Conservation (phyloP, 805 yeast species). For the Brettanomyces bruxellensis region DNA sequence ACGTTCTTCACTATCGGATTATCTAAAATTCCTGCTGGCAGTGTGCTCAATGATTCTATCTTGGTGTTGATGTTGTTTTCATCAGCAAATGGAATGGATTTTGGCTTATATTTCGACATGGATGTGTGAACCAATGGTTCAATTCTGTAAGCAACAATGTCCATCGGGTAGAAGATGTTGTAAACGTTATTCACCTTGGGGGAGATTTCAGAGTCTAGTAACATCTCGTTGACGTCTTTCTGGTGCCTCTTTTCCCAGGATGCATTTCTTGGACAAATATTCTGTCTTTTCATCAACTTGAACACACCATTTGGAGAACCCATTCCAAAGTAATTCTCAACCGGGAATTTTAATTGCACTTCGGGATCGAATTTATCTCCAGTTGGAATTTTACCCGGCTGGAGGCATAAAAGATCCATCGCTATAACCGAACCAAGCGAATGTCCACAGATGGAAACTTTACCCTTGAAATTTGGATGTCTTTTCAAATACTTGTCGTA, state of each 20-base stretch:
- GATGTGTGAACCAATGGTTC: slow-evolving; percentile 67
- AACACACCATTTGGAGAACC: slow-evolving; percentile 92
- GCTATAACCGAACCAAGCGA: slow-evolving; percentile 84
- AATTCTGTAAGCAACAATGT: slow-evolving; percentile 81
- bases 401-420: slow-evolving; percentile 60
- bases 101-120: slow-evolving; percentile 44
- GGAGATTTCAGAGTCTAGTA: slow-evolving; percentile 19
- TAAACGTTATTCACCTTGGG: slow-evolving; percentile 63
- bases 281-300: slow-evolving; percentile 58
- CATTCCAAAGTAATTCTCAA: slow-evolving; percentile 65
- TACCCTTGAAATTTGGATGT: slow-evolving; percentile 71
- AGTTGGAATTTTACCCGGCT: slow-evolving; percentile 26
- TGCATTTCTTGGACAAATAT: slow-evolving; percentile 37
- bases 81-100: slow-evolving; percentile 44
- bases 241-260: neutral
- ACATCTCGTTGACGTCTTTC: slow-evolving; percentile 4
- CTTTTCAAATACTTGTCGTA: slow-evolving; percentile 47
- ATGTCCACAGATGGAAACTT: slow-evolving; percentile 80
- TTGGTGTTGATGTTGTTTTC: slow-evolving; percentile 36
- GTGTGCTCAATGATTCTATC: slow-evolving; percentile 9
- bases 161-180: slow-evolving; percentile 84
- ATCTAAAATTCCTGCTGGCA: slow-evolving; percentile 20
- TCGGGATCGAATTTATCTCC: slow-evolving; percentile 22
- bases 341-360: slow-evolving; percentile 52
- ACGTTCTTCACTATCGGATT: slow-evolving; percentile 15